Base-by-base conservation (phyloP, 2,329 filamentous ascomycete genomes). In the Annulohypoxylon truncatum region DNA sequence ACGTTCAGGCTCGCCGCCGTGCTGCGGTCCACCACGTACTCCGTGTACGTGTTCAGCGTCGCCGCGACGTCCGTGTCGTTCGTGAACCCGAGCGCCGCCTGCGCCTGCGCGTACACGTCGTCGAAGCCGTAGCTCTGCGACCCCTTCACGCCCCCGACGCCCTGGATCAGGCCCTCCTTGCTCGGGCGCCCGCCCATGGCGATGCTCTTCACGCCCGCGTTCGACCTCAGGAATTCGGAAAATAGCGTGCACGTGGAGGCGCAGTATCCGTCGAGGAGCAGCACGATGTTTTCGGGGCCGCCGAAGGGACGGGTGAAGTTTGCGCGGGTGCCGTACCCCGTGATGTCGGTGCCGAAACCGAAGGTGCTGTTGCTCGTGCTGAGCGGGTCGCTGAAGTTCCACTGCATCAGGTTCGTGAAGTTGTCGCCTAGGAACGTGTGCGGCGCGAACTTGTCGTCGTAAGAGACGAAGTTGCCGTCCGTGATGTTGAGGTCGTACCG, bases 201-300 rank as follows among this genome's bases (percentile, higher is more conserved):
- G 56, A 87, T 80, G 3, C 82, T 84, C 76, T 83, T 83, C n/a
- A 88, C 83, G 31, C 83, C 82, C 20, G 79, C 85, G 64, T 86
- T 80, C 24, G 81, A 75, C 22, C 82, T 82, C 70, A 89, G 78
- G 70, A 88, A 81, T 68, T 89, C 84, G 9, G 82, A 81, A 66
- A 87, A 87, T 3, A 87, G 78, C 2, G 85, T 83, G 76, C 87
- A 89, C 2, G 86, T 85, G 0, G 85, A 88, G 20, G 83, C 83
- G 74, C 87, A 89, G 70, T 84, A 82, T 31, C 86, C 87, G 71
- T 89, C 87, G 54, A 84, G 83, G n/a, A 89, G 79, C 15, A 89
- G 76, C 40, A 89, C 79, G 46, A 90, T 83, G 73, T 90, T 83
- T 61, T 89, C 84, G 2, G 86, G 75, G 1, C 74, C 79, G 0